phyloP scores from a whole-genome alignment of 164 flowering plant species.

The Magnolia changhungtana region DNA sequence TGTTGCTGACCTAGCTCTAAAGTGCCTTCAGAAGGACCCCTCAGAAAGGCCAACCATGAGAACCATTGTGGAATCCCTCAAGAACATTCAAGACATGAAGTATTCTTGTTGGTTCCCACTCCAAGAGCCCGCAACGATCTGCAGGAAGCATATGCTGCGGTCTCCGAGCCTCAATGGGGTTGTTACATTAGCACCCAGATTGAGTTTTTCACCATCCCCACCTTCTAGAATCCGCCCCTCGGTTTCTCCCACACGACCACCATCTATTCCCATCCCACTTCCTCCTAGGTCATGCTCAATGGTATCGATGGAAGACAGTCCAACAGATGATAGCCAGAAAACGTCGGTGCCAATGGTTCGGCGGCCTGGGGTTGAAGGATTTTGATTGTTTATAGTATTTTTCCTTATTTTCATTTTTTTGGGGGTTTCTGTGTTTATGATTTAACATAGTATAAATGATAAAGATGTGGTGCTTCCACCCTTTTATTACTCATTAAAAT shows the following conservation, averaged over 20 bases:
- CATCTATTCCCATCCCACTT: constrained; percentile 31
- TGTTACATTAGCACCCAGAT: constrained; percentile 37
- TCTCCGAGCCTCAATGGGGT: constrained; percentile 83
- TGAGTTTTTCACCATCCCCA: constrained; percentile 59
- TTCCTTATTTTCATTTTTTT: constrained; percentile 20
- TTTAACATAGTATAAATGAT: constrained; percentile 37
- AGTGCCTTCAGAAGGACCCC: constrained; percentile 85
- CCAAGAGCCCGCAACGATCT: constrained; percentile 64
- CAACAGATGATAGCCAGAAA: constrained; percentile 47
- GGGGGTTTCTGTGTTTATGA: constrained; percentile 10
- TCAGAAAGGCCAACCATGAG: constrained; percentile 93
- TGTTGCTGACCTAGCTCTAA: constrained; percentile 73
- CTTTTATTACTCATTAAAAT: constrained; percentile 26
- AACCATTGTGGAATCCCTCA: constrained; percentile 65
- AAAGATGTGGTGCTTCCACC: constrained; percentile 33
- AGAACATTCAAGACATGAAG: constrained; percentile 75
- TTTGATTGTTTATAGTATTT: constrained; percentile 55
- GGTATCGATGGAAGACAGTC: constrained; percentile 50
- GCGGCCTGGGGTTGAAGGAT: constrained; percentile 72
- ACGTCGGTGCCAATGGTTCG: constrained; percentile 40
- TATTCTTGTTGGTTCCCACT: constrained; percentile 65
- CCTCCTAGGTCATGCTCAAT: constrained; percentile 60
- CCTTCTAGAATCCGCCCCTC: constrained; percentile 44
- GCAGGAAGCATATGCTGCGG: constrained; percentile 57
- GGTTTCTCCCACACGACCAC: constrained; percentile 39